Conservation (phyloP, 2,329 filamentous ascomycete species). For the Botrytis pseudocinerea region DNA sequence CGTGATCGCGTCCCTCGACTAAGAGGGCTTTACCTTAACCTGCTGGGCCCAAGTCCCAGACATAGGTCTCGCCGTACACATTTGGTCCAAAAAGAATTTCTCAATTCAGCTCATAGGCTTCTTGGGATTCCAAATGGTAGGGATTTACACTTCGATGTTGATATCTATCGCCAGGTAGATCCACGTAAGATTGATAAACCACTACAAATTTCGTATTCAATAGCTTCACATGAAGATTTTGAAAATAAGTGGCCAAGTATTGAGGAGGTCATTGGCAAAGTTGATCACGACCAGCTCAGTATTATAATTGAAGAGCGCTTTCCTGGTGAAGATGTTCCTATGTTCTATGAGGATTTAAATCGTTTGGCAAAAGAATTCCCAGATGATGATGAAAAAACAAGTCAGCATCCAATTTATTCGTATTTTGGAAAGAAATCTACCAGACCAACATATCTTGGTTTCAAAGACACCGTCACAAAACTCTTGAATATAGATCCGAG, state of each 20-base stretch:
- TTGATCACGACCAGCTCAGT: constrained; percentile 18
- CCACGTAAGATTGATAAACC: constrained; percentile 14
- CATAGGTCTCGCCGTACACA: constrained; percentile 4
- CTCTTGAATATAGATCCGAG: constrained; percentile 20
- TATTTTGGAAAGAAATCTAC: constrained; percentile 14
- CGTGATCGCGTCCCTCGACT: background rate
- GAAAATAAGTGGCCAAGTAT: background rate
- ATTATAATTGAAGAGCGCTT: constrained; percentile 16
- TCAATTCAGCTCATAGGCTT: constrained; percentile 5
- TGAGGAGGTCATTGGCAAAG: constrained; percentile 4
- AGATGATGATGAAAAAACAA: background rate
- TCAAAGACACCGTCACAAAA: constrained; percentile 13
- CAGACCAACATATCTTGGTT: constrained; percentile 2
- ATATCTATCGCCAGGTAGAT: constrained; percentile 13
- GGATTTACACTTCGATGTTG: constrained; percentile 3
- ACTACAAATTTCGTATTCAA: background rate
- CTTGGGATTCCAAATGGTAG: background rate
- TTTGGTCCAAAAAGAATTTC: constrained; percentile 1
- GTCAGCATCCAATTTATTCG: constrained; percentile 4
- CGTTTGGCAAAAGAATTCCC: constrained; percentile 16
- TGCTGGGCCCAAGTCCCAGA: background rate
- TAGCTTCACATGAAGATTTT: background rate
- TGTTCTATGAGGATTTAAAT: background rate
- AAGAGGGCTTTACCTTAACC: background rate
- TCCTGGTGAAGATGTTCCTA: background rate